These are phyloP conservation scores for Metschnikowia similis DNA, from an alignment of 805 yeast genomes.

Conservation along the genomic window DNA sequence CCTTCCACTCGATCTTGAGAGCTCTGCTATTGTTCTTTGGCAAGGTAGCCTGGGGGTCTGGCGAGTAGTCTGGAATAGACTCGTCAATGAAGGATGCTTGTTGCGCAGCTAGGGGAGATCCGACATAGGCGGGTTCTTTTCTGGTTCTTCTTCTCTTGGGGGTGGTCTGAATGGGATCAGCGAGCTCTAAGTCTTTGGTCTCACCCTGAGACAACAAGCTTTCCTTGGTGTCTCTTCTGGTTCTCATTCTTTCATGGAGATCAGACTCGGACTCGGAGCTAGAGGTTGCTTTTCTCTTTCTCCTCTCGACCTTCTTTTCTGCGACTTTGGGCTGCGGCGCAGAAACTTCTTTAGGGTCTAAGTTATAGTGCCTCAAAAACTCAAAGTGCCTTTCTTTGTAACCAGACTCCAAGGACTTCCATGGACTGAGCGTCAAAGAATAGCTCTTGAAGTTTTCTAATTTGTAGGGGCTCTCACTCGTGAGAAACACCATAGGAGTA, in stretches of 20 bases:
- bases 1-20: conserved; percentile 94
- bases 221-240: conserved; percentile 52
- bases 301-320: conserved; percentile 18
- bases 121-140: conserved; percentile 24
- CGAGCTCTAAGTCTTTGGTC: neutral
- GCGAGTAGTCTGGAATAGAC: conserved; percentile 78
- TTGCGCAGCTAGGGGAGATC: conserved; percentile 37
- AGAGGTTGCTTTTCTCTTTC: conserved; percentile 13
- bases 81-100: conserved; percentile 60
- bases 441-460: conserved; percentile 44
- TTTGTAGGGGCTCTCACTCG: conserved; percentile 37
- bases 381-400: conserved; percentile 47
- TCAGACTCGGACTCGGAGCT: conserved; percentile 34
- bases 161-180: conserved; percentile 19
- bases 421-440: conserved; percentile 49
- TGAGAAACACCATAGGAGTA: conserved; percentile 14
- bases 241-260: conserved; percentile 48
- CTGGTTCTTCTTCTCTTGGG: conserved; percentile 41
- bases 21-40: conserved; percentile 65
- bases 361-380: conserved; percentile 51
- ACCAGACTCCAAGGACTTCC: conserved; percentile 40
- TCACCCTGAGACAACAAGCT: conserved; percentile 6
- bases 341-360: conserved; percentile 18
- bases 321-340: conserved; percentile 7
- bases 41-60: conserved; percentile 52